phyloP scores from a whole-genome alignment of 2,329 filamentous ascomycete species.

The Fusarium hainanense region DNA sequence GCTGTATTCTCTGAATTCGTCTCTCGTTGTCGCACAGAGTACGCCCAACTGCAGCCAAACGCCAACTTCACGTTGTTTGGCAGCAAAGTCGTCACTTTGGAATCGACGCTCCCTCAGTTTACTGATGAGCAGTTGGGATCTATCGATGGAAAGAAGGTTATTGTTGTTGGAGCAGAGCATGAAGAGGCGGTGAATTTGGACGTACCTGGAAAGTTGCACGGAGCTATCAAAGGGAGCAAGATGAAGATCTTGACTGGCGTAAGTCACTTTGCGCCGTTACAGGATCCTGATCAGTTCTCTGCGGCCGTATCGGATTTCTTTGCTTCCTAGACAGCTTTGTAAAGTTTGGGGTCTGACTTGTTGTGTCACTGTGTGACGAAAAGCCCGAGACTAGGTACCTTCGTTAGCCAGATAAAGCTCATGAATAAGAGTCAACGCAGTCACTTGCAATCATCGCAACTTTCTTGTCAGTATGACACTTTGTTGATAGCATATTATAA shows the following conservation, averaged over 20 bases:
- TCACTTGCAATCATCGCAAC: background rate
- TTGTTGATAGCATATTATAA: background rate
- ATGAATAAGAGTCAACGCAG: background rate
- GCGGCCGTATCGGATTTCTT: conserved; percentile 47
- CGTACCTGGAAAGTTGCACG: conserved; percentile 50
- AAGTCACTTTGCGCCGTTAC: conserved; percentile 57
- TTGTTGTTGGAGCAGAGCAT: conserved; percentile 48
- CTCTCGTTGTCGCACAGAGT: conserved; percentile 51
- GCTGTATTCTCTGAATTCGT: conserved; percentile 52
- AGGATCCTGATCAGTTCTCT: conserved; percentile 53
- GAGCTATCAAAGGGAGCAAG: conserved; percentile 52
- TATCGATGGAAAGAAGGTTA: conserved; percentile 47
- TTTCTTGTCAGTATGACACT: background rate
- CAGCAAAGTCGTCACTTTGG: conserved; percentile 52
- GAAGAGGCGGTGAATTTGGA: conserved; percentile 55
- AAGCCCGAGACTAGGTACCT: background rate
- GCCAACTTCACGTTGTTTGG: conserved; percentile 53
- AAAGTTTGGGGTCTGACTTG: background rate
- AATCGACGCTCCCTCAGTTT: conserved; percentile 51
- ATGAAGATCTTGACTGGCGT: conserved; percentile 52
- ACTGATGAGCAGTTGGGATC: conserved; percentile 45
- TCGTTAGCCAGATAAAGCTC: background rate
- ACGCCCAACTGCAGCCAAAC: conserved; percentile 50
- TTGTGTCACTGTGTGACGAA: background rate
- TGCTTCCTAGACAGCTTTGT: background rate